phyloP scores from a whole-genome alignment of 2,329 filamentous ascomycete species.

The Fusarium fracticaudum region DNA sequence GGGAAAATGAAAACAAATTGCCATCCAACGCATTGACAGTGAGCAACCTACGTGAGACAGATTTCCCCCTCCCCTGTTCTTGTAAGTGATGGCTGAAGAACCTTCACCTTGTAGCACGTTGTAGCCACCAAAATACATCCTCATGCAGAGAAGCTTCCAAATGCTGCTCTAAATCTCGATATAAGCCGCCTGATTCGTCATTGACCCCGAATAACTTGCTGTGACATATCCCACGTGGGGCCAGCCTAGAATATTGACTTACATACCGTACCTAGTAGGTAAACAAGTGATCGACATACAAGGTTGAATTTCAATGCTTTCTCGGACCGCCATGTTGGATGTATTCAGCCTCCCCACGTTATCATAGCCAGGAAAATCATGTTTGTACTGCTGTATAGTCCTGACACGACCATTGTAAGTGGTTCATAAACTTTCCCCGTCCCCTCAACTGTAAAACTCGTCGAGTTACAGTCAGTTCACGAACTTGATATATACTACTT shows the following conservation, averaged over 20 bases:
- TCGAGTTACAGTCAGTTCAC: not conserved
- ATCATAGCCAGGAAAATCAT: not conserved
- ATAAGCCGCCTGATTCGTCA: conserved; percentile 14
- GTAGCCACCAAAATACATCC: not conserved
- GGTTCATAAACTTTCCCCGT: not conserved
- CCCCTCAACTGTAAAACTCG: not conserved
- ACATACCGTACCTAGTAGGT: not conserved
- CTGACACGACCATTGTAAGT: not conserved
- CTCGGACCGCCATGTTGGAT: not conserved
- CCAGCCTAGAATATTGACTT: not conserved
- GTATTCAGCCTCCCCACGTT: not conserved
- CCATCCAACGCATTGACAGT: not conserved
- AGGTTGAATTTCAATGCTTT: conserved; percentile 8
- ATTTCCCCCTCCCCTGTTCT: not conserved
- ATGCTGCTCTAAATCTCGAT: conserved; percentile 11
- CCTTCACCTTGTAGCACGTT: not conserved
- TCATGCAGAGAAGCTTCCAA: conserved; percentile 10
- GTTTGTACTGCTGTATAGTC: not conserved
- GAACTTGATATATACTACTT: not conserved
- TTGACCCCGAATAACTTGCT: not conserved
- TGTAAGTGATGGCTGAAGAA: not conserved
- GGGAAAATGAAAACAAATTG: not conserved
- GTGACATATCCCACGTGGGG: conserved; percentile 14
- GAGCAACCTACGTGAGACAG: not conserved
- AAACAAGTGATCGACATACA: conserved; percentile 19